phyloP scores from a whole-genome alignment of 257 asterid species.

The Verbascum thapsus region DNA sequence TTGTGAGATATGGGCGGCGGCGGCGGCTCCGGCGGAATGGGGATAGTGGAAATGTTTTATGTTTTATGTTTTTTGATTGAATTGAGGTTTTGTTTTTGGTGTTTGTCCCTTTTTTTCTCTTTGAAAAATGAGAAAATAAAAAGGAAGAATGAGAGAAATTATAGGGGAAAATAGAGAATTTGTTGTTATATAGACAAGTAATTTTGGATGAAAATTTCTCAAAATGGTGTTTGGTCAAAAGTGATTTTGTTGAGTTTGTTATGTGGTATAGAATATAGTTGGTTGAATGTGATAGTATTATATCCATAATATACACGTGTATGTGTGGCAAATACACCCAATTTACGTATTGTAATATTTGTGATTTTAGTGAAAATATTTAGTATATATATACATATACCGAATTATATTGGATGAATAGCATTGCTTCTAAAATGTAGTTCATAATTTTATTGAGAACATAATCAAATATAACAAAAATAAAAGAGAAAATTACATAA shows the following conservation, averaged over 20 bases:
- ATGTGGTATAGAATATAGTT: no score
- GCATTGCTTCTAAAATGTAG: no score
- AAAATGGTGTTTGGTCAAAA: not conserved
- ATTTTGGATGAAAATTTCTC: not conserved
- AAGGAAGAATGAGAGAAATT: conserved; percentile 27
- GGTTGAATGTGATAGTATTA: no score
- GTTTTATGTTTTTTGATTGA: conserved; percentile 46
- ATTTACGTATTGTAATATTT: no score
- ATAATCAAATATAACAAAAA: no score
- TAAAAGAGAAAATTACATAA: no score
- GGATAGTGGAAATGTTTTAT: conserved; percentile 17
- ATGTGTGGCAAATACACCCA: no score
- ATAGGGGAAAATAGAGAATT: conserved; percentile 14
- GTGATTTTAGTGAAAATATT: no score
- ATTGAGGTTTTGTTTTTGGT: conserved; percentile 40
- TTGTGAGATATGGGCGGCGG: conserved; percentile 63
- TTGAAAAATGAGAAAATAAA: not conserved
- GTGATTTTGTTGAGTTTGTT: not conserved
- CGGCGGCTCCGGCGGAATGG: conserved; percentile 90
- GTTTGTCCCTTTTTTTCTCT: not conserved
- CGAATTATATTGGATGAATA: no score
- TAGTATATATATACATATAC: no score
- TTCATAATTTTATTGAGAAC: no score
- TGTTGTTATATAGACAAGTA: not conserved
- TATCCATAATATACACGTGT: no score